These are phyloP conservation scores for Magnaporthales sp. DNA, from an alignment of 2,329 filamentous ascomycete genomes.

Conservation along the genomic window DNA sequence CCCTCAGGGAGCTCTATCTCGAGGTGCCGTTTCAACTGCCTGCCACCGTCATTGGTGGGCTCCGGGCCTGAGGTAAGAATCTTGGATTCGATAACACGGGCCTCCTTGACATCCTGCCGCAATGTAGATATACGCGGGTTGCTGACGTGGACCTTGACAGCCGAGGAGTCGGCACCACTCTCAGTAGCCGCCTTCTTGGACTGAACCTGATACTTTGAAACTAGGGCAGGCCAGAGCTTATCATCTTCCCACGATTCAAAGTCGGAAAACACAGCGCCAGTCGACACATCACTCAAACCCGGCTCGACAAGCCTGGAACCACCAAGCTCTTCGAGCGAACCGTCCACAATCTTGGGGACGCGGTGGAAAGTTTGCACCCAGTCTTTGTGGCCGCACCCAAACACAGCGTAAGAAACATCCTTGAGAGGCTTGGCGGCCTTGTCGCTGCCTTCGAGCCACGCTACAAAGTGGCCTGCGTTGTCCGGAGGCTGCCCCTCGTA, in stretches of 20 bases:
- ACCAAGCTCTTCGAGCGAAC: constrained; percentile 38
- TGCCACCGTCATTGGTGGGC: not conserved
- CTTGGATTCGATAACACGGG: constrained; percentile 42
- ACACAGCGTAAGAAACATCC: constrained; percentile 55
- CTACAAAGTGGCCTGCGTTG: constrained; percentile 59
- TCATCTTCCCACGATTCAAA: constrained; percentile 30
- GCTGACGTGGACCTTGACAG: constrained; percentile 38
- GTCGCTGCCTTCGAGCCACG: constrained; percentile 48
- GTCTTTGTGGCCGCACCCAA: constrained; percentile 52
- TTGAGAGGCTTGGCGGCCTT: constrained; percentile 38
- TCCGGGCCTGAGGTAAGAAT: constrained; percentile 27
- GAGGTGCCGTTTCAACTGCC: constrained; percentile 47
- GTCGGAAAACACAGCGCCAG: constrained; percentile 53
- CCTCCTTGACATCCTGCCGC: constrained; percentile 51
- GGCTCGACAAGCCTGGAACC: constrained; percentile 34
- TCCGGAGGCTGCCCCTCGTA: constrained; percentile 67
- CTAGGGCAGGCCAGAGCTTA: constrained; percentile 35
- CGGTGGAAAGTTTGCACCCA: constrained; percentile 55
- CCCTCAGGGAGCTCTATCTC: constrained; percentile 58
- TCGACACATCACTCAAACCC: constrained; percentile 48
- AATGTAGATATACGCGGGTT: constrained; percentile 45
- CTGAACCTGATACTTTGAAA: constrained; percentile 7
- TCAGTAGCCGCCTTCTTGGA: constrained; percentile 20
- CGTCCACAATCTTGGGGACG: constrained; percentile 53
- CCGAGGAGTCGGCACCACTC: constrained; percentile 13